phyloP scores from a whole-genome alignment of 179 eudicot species.

The Gypsophila paniculata region DNA sequence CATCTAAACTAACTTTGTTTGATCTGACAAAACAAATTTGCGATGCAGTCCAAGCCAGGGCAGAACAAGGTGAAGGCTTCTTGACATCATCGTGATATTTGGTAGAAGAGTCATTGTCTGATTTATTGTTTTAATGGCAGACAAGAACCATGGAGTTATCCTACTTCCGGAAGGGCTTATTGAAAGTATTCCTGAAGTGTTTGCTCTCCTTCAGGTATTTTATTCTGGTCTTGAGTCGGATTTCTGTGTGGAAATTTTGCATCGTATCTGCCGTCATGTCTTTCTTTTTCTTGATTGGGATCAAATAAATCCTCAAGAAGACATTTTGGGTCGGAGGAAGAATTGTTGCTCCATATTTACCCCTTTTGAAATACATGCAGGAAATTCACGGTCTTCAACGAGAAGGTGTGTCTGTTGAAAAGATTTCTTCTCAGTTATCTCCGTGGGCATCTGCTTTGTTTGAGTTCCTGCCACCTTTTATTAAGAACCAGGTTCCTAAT shows the following conservation, averaged over 20 bases:
- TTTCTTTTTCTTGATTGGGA: not conserved
- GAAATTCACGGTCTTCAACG: constrained; percentile 81
- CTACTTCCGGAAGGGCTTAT: constrained; percentile 97
- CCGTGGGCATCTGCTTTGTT: constrained; percentile 99
- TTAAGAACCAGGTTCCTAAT: constrained; percentile 66
- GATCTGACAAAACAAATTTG: constrained; percentile 87
- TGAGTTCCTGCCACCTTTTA: constrained; percentile 84
- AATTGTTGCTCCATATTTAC: constrained; percentile 1
- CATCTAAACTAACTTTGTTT: constrained; percentile 86
- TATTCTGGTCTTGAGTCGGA: not conserved
- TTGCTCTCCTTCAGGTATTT: constrained; percentile 83
- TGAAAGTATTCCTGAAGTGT: constrained; percentile 95
- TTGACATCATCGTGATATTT: constrained; percentile 10
- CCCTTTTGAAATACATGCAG: constrained; percentile 36
- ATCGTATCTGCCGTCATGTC: not conserved
- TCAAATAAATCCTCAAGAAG: not conserved
- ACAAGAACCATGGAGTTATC: constrained; percentile 88
- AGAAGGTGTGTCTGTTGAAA: constrained; percentile 70
- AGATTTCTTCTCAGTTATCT: constrained; percentile 77
- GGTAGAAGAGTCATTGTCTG: constrained; percentile 16
- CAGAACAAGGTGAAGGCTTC: constrained; percentile 58
- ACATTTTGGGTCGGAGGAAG: not conserved
- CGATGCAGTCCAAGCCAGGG: constrained; percentile 96
- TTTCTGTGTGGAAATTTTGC: not conserved
- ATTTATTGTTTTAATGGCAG: constrained; percentile 34